These are phyloP conservation scores for Helotiales sp. DNA, from an alignment of 2,329 filamentous ascomycete genomes.

Conservation along the genomic window DNA sequence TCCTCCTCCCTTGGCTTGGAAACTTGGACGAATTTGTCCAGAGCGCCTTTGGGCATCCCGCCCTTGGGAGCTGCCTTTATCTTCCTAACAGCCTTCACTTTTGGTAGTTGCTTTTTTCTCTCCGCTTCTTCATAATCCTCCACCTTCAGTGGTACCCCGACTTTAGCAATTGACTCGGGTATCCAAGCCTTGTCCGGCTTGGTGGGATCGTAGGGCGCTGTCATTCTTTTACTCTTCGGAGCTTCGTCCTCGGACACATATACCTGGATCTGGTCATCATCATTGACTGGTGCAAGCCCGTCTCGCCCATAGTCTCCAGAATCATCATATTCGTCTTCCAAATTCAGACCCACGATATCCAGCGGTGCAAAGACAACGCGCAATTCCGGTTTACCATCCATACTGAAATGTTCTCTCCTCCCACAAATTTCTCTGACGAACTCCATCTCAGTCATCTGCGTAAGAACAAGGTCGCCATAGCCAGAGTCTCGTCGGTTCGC, in stretches of 20 bases:
- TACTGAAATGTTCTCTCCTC: conserved; percentile 71
- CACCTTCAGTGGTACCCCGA: conserved; percentile 68
- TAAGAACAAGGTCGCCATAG: conserved; percentile 43
- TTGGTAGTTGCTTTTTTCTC: conserved; percentile 35
- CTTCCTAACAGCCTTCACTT: conserved; percentile 32
- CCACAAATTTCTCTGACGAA: conserved; percentile 71
- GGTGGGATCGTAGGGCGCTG: conserved; percentile 65
- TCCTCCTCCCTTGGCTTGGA: conserved; percentile 35
- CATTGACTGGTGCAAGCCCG: conserved; percentile 61
- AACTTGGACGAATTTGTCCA: conserved; percentile 43
- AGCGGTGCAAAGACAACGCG: conserved; percentile 79
- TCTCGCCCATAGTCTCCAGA: conserved; percentile 51
- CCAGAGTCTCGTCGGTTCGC: conserved; percentile 47
- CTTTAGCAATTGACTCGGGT: conserved; percentile 64
- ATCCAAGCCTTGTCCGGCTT: conserved; percentile 72
- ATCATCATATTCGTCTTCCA: conserved; percentile 70
- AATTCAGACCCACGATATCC: conserved; percentile 76
- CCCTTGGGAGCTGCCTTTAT: conserved; percentile 32
- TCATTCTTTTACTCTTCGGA: conserved; percentile 43
- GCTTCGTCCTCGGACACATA: conserved; percentile 38
- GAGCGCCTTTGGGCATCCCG: conserved; percentile 41
- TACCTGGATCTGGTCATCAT: conserved; percentile 64
- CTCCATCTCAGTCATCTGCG: conserved; percentile 53
- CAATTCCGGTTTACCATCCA: conserved; percentile 77
- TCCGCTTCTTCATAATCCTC: conserved; percentile 63